Base-by-base conservation (phyloP, 2,329 filamentous ascomycete genomes). In the Fusarium sp. region DNA sequence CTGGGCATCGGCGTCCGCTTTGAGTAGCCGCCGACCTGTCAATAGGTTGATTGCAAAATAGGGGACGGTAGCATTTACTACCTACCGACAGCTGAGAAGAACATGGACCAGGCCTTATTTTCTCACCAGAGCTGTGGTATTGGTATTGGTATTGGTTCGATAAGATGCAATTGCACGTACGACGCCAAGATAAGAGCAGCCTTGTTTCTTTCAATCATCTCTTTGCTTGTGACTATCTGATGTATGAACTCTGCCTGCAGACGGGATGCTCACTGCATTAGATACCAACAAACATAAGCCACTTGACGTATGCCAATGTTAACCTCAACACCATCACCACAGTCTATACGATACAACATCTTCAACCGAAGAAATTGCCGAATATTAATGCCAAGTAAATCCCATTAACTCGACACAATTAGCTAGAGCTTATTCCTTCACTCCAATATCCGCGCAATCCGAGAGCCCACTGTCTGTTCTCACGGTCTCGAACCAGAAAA, bases 161-260 rank as follows among this genome's bases (percentile, higher is more conserved):
- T 54, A 55, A 54, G 46, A 42, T 41, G 47, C 35, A 18, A 33
- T 44, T 42, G 53, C 36, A 67, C 65, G 36, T 68, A 68, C 25
- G 44, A 68, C 39, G 65, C 65, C 65, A 68, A 68, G 65, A 68
- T 33, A 59, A 29, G 44, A 42, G 15, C 41, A 38, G 35, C 36
- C 45, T 53, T 60, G 50, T 39, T 57, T 14, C 42, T 50, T 20
- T 15, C 12, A 5, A 5, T 22, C 33, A 4, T 38, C 9, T 36
- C 31, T 7, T 47, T 17, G 4, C 25, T 25, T 4, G 29, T 31
- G 27, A 31, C 36, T 41, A 14, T 27, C 49, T 38, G 4, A 31
- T 46, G n/a, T 65, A 39, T 18, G 22, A 22, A 17, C 22, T 49
- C 38, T 62, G 38, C 47, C n/a, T 50, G 44, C 64, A 67, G 42